Evolutionary conservation across 2,329 filamentous ascomycete genomes (phyloP), one percentile per base, ranked within the genome.

Genomic region (Alternaria panax): DNA sequence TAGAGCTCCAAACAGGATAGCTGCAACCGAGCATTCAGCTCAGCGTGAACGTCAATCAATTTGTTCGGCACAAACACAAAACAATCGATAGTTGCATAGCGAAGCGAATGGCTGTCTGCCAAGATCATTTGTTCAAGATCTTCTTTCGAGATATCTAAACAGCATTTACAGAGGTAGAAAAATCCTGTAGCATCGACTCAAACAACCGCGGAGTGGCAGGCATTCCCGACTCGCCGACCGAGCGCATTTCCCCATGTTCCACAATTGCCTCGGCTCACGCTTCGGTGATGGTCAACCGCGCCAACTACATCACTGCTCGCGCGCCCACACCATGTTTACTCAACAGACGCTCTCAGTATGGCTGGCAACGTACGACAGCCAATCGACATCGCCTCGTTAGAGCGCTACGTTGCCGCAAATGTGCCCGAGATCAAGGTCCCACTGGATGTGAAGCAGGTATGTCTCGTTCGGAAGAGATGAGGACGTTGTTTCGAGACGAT

Each of bases 311-410:
- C 46, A 62, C 58, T 32, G 46, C 53, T 42, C 47, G 48, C 42
- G 53, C 43, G 48, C 56, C 52, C 53, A 57, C 56, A 42, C 56
- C 57, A 69, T 65, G 68, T 57, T 51, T 59, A 62, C 30, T 50
- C 43, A 47, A 45, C 53, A 58, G 45, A 64, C 46, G 51, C 63
- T 57, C 42, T 59, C 66, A 78, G 52, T 62, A 90, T 97, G 94
- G 94, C 95, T 53, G 94, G 94, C 70, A 85, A 85, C 64, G 89
- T 99, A 59, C 89, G 95, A 77, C 95, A 99, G 77, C 92, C 92
- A 42, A 96, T 99, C 75, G 92, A 98, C 75, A 81, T 94, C 71
- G 81, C 85, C 72, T 88, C 91, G 16, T 84, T 99, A 55, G 90
- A 94, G 82, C 85, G 83, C 64, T 99, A 93, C 79, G 86, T 99